A percentile compares a stretch with the other conserved stretches of the same genome.
phyloP scores from a whole-genome alignment of 2,329 filamentous ascomycete species.

The Plenodomus biglobosus region DNA sequence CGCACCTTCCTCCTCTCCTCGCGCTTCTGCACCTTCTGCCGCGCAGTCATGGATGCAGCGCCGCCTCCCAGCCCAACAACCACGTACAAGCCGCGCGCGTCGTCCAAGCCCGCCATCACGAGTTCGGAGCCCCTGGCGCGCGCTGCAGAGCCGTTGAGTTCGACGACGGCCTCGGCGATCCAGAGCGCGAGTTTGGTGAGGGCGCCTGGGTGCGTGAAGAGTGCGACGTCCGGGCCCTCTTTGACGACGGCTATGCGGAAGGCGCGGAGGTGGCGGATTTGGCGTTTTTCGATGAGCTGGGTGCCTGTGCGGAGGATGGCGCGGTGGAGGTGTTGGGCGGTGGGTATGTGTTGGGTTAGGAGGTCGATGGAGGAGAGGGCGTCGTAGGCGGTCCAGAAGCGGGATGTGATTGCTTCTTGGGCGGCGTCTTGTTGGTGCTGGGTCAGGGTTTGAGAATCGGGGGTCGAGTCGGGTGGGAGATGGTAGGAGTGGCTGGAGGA shows the following conservation, averaged over 20 bases:
- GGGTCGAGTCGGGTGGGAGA: constrained; percentile 27
- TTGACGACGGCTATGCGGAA: constrained; percentile 97
- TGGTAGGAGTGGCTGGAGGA: constrained; percentile 40
- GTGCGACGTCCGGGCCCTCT: constrained; percentile 84
- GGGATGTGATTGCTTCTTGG: constrained; percentile 51
- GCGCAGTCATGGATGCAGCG: constrained; percentile 63
- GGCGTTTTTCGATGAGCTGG: constrained; percentile 85
- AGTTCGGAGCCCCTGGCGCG: constrained; percentile 75
- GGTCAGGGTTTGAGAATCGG: constrained; percentile 21
- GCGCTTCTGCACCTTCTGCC: constrained; percentile 66
- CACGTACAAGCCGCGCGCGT: constrained; percentile 82
- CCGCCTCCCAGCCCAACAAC: constrained; percentile 92
- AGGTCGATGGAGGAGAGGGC: constrained; percentile 62
- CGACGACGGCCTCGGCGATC: constrained; percentile 88
- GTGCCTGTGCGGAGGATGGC: constrained; percentile 94
- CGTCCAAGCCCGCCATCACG: constrained; percentile 87
- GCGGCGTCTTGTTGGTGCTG: constrained; percentile 34
- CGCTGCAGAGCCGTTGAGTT: constrained; percentile 71
- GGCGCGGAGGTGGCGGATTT: constrained; percentile 87
- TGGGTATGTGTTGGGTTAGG: constrained; percentile 73
- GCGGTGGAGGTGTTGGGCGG: constrained; percentile 84
- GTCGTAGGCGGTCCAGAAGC: constrained; percentile 63
- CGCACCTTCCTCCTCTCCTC: constrained; percentile 64
- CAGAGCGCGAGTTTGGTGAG: constrained; percentile 91
- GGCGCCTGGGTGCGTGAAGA: constrained; percentile 91